Evolutionary conservation across 2,329 filamentous ascomycete species (phyloP), one percentile per base, ranked within the genome.

Genomic region (Claviceps fusiformis): DNA sequence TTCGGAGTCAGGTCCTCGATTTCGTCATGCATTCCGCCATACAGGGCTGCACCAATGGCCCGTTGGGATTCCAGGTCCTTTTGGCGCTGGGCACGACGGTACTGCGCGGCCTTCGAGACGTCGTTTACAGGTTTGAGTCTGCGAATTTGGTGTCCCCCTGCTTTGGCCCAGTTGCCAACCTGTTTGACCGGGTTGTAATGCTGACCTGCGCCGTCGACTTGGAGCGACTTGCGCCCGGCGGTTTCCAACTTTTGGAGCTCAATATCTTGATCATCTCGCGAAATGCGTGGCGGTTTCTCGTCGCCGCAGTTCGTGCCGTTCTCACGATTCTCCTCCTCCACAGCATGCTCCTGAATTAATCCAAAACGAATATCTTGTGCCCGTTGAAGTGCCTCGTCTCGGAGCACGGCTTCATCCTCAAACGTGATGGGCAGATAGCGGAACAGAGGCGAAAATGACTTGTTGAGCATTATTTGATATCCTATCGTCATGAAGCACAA

Each of bases 1-100:
- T 92, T 88, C 0, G 90, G 89, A 1, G 89, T 93, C 51, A 98
- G 75, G 66, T 98, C 93, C 68, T 96, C 92, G 59, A 98, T 85
- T 73, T 95, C 91, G 64, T 97, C 92, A 60, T 92, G 85, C 63
- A 91, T 87, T 4, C 87, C 87, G 27, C 88, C 85, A 68, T 91
- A 98, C 2, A 97, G 76, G 3, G 90, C 86, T 51, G 90, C 85
- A 7, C 86, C 87, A 31, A 92, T 86, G 2, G 80, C 78, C 39
- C 74, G 80, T 68, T 92, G 87, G 0, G 82, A 80, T 68, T 93
- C 87, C 2, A 88, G 70, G 61, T 91, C 86, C 57, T 75, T 76
- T 58, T 73, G 70, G 5, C 75, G 75, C 55, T 77, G 76, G 33
- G 73, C 60, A 24, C 68, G 67, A 29, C 79, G 70, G 62, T 77